phyloP scores from a whole-genome alignment of 495 filamentous ascomycete species.

The Talaromyces ruber region DNA sequence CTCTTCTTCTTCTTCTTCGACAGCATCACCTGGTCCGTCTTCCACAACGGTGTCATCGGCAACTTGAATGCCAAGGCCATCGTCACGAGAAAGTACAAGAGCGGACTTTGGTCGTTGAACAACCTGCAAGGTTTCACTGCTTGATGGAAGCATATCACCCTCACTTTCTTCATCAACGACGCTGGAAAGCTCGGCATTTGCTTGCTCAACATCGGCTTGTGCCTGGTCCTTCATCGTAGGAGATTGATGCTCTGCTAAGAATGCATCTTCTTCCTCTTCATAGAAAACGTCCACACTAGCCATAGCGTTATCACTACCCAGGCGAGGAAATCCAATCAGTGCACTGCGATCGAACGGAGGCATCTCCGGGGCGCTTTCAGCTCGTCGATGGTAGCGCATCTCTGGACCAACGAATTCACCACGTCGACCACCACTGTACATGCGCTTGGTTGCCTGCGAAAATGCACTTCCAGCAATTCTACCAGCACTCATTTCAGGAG shows the following conservation, averaged over 20 bases:
- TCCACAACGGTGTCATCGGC: background rate
- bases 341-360: constrained; percentile 66
- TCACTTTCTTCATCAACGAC: constrained; percentile 12
- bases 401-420: constrained; percentile 72
- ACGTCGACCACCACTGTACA: constrained; percentile 76
- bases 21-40: constrained; percentile 2
- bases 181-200: background rate
- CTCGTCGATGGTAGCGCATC: constrained; percentile 82
- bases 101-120: background rate
- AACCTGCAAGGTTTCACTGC: background rate
- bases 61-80: constrained; percentile 5
- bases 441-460: constrained; percentile 56
- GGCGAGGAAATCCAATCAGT: constrained; percentile 43
- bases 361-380: constrained; percentile 88
- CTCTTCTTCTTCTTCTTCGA: background rate
- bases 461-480: constrained; percentile 47
- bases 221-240: constrained; percentile 13
- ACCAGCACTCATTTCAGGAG: constrained; percentile 44
- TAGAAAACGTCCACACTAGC: constrained; percentile 81
- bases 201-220: background rate
- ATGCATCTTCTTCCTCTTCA: constrained; percentile 85
- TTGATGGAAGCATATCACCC: constrained; percentile 3
- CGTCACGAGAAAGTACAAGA: background rate
- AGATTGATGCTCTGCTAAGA: constrained; percentile 30
- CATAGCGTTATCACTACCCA: constrained; percentile 59